phyloP scores from a whole-genome alignment of 768 basidiomycete species.

The Xanthoconium purpureum region DNA sequence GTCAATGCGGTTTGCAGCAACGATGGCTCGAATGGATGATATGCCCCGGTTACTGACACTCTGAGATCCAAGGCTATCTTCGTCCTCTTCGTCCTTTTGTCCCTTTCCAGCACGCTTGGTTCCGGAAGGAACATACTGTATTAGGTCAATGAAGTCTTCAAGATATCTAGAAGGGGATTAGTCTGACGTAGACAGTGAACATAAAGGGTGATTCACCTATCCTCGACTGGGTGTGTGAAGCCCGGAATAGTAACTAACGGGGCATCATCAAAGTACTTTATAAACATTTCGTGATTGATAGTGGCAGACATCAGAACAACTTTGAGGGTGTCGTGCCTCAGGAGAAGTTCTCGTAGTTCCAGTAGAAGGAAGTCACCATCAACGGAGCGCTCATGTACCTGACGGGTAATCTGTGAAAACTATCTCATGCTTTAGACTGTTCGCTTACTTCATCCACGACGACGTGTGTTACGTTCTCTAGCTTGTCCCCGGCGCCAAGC shows the following conservation, averaged over 20 bases:
- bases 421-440: background rate
- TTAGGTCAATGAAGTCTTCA: constrained; percentile 66
- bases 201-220: constrained; percentile 47
- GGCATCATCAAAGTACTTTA: constrained; percentile 77
- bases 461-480: constrained; percentile 75
- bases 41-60: constrained; percentile 53
- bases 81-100: constrained; percentile 37
- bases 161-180: constrained; percentile 57
- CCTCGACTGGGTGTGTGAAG: constrained; percentile 70
- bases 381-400: constrained; percentile 91
- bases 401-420: background rate
- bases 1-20: constrained; percentile 64
- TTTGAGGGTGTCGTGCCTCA: constrained; percentile 62
- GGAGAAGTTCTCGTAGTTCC: constrained; percentile 74
- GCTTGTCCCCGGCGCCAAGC: constrained; percentile 66
- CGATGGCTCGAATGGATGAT: constrained; percentile 57
- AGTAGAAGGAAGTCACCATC: constrained; percentile 89
- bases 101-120: constrained; percentile 32
- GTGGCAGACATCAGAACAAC: constrained; percentile 93
- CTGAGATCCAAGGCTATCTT: constrained; percentile 45
- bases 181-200: background rate
- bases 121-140: constrained; percentile 53
- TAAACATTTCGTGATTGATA: constrained; percentile 85
- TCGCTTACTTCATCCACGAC: constrained; percentile 83
- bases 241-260: constrained; percentile 86